A percentile compares a stretch with the other conserved stretches of the same genome.
These are phyloP conservation scores for Noccaea caerulescens DNA, from an alignment of 345 rosid genomes.

Conservation along the genomic window DNA sequence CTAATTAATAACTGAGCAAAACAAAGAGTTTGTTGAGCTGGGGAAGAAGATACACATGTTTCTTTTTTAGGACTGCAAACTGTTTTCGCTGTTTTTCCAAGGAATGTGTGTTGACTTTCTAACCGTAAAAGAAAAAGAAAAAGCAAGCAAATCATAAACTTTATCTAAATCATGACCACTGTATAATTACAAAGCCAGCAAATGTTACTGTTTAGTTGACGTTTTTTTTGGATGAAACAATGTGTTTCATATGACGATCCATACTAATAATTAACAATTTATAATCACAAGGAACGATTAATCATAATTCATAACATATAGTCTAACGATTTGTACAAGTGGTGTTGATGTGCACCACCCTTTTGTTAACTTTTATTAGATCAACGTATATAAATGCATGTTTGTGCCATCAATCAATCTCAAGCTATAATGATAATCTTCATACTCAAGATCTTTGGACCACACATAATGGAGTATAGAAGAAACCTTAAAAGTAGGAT, in stretches of 20 bases:
- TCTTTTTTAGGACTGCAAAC: conserved; percentile 30
- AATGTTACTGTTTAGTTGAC: neutral
- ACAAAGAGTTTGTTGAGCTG: conserved; percentile 23
- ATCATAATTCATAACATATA: too few relatives aligned
- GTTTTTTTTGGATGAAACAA: neutral
- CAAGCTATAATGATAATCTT: conserved; percentile 4
- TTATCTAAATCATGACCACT: neutral
- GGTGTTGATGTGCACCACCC: too few relatives aligned
- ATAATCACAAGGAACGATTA: neutral
- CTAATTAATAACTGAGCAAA: conserved; percentile 13
- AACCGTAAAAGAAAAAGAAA: neutral
- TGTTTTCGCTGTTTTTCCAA: conserved; percentile 9
- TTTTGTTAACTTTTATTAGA: neutral
- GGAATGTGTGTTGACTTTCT: conserved; percentile 6
- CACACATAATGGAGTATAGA: conserved; percentile 17
- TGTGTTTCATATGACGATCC: neutral
- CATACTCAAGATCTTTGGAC: conserved; percentile 12
- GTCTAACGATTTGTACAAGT: too few relatives aligned
- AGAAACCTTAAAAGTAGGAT: conserved; percentile 40
- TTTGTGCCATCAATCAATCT: conserved; percentile 1
- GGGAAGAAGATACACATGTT: neutral
- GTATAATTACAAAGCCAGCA: neutral
- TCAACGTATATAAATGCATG: neutral
- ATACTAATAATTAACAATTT: neutral
- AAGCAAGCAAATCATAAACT: neutral